phyloP scores from a whole-genome alignment of 306 rosid genomes.

The Pyrus bretschneideri region DNA sequence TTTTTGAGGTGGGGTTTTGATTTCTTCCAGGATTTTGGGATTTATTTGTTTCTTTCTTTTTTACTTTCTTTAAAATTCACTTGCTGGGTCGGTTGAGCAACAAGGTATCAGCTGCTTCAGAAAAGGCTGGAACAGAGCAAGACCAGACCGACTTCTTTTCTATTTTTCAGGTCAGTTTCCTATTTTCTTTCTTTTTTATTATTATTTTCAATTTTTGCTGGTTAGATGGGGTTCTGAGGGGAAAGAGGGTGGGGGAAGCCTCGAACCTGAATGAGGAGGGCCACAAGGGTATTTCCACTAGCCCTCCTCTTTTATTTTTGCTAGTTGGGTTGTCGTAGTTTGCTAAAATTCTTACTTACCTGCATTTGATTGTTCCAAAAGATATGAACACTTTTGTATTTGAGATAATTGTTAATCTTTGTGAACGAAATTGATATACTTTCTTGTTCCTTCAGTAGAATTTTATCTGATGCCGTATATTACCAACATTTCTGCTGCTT shows the following conservation, averaged over 20 bases:
- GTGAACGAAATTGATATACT: too few relatives aligned
- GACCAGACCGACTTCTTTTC: background rate
- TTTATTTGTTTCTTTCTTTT: background rate
- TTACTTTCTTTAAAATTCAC: background rate
- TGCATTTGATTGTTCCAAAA: constrained; percentile 2
- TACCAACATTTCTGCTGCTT: too few relatives aligned
- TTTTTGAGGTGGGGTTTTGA: constrained; percentile 6
- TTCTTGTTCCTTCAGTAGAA: too few relatives aligned
- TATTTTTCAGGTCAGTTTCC: constrained; percentile 16
- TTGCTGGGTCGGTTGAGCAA: constrained; percentile 1
- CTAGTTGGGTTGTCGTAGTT: background rate
- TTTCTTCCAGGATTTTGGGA: background rate
- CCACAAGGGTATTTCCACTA: too few relatives aligned
- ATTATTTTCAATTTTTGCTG: background rate
- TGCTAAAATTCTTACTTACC: background rate
- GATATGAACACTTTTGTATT: background rate
- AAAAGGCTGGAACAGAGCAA: background rate
- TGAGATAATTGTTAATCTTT: too few relatives aligned
- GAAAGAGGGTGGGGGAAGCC: too few relatives aligned
- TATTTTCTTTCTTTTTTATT: background rate
- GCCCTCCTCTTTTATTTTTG: background rate
- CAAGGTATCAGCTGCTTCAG: background rate
- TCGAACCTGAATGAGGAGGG: too few relatives aligned
- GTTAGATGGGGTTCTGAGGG: too few relatives aligned
- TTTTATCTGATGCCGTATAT: too few relatives aligned